phyloP scores from a whole-genome alignment of 1,284 basidiomycete species.

The Heliocybe sulcata region DNA sequence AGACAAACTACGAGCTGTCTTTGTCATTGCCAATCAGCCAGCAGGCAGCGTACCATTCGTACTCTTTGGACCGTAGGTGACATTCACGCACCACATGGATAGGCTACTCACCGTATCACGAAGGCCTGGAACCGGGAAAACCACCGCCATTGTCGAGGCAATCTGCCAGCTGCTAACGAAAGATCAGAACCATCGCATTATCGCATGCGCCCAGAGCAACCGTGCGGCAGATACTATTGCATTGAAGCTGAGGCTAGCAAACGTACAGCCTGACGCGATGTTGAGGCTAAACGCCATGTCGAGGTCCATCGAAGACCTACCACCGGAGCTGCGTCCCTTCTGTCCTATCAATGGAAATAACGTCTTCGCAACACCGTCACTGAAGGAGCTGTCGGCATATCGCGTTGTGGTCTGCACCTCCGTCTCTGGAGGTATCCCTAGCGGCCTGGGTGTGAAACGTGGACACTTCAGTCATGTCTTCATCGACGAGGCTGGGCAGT shows the following conservation, averaged over 20 bases:
- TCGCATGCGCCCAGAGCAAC: slow-evolving; percentile 33
- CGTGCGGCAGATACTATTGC: slow-evolving; percentile 26
- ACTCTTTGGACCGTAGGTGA: slow-evolving; percentile 46
- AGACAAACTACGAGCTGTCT: slow-evolving; percentile 39
- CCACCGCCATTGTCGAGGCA: slow-evolving; percentile 9
- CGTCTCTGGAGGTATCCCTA: slow-evolving; percentile 37
- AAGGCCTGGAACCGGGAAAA: slow-evolving; percentile 42
- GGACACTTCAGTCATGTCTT: slow-evolving; percentile 31
- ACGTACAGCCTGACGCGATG: slow-evolving; percentile 24
- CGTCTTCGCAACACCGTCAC: slow-evolving; percentile 32
- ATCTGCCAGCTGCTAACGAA: slow-evolving; percentile 10
- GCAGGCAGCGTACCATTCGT: slow-evolving; percentile 42
- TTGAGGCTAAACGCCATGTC: slow-evolving; percentile 42
- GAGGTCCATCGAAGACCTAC: slow-evolving; percentile 21
- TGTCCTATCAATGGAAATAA: slow-evolving; percentile 31
- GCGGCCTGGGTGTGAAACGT: slow-evolving; percentile 30
- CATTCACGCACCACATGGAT: neutral
- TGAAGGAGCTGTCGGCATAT: slow-evolving; percentile 28
- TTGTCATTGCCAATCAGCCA: slow-evolving; percentile 36
- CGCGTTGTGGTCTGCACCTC: slow-evolving; percentile 49
- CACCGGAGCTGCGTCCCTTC: slow-evolving; percentile 22
- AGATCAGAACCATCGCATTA: slow-evolving; percentile 19
- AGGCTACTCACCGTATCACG: neutral
- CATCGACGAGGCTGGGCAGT: slow-evolving; percentile 36
- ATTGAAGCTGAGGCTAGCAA: slow-evolving; percentile 23